Evolutionary conservation across 768 basidiomycete genomes (phyloP), one percentile per base, ranked within the genome.

Genomic region (Termitomyces sp.): DNA sequence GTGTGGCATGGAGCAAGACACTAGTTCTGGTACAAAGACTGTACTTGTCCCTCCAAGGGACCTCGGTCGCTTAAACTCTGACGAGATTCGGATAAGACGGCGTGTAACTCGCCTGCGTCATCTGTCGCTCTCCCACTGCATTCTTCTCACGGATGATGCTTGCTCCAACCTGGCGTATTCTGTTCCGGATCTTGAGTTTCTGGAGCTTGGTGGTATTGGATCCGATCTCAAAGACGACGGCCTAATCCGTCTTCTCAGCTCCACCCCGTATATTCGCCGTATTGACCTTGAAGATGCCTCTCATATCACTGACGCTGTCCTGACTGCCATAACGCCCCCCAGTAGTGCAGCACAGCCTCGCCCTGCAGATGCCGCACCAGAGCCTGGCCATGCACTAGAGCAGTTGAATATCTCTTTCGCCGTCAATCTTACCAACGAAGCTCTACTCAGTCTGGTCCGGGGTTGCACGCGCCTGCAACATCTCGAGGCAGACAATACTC

Each of bases 271-370:
- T 62, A 86, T 97, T 51, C 81, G 86, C 58, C 84, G 84, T 49
- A 74, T 96, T 45, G 95, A 97, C 70, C 76, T 97, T n/a, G 95
- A 96, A 69, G 91, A 93, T 65, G 92, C 92, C 6, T 72, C 74
- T 12, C 82, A 86, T 17, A 83, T 95, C 57, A 88, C 84, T 1
- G 93, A 96, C 71, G 74, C 78, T 2, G 81, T 94, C n/a, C 71
- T 96, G 31, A 75, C 77, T 20, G 77, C 78, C 0, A 76, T 97
- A 38, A 91, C 89, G 1, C 89, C 87, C 5, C 37, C 31, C 31
- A 36, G 31, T n/a, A 63, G 38, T 42, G 31, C 14, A 37, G 11
- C 50, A 38, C 53, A 51, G n/a, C 20, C 40, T n/a, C 54, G 14
- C 20, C 20, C 50, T 15, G 52, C 55, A 34, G 56, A 65, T 25